Evolutionary conservation across 2,329 filamentous ascomycete genomes (phyloP), one percentile per base, ranked within the genome.

Genomic region (Ophiostoma australiae): DNA sequence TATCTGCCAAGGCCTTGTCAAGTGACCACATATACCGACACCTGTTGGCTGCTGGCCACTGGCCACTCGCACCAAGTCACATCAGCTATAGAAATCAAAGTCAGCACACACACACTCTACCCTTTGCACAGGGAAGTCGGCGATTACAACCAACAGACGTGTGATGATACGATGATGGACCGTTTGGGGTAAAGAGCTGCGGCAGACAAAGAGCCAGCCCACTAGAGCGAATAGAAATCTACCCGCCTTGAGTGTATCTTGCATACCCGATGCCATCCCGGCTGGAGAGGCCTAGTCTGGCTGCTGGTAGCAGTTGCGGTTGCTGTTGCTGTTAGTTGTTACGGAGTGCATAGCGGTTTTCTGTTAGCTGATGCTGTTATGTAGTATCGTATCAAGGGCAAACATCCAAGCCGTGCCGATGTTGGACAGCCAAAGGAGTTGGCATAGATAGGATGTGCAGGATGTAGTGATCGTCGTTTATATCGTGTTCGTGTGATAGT

Each of bases 201-300:
- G n/a, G 23, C n/a, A n/a, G 17, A 58, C n/a, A 58, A 58, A 58
- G 52, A 58, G n/a, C 52, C 52, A 27, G 52, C n/a, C 23, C n/a
- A 58, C 52, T 11, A 58, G 52, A 58, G 23, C 52, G 52, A 58
- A 13, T 58, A 58, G n/a, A 31, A 27, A 58, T 27, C 52, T 58
- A 58, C 52, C 52, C 52, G 52, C 52, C 52, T 58, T 58, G n/a
- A 58, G 52, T 58, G 52, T 27, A 27, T 58, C 52, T 58, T 58
- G 52, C 52, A 58, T 58, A 58, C 52, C 52, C 52, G 52, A 58
- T 58, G 52, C 23, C 52, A n/a, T 48, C 17, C 44, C 44, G 44
- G 8, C 15, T 58, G 27, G 52, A 58, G n/a, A 11, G 2, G n/a
- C 27, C 10, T 58, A 58, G 44, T 58, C 52, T 58, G 52, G 52